Evolutionary conservation across 176 grass and related monocot genomes (phyloP).

Genomic region (Tillandsia leiboldiana): DNA sequence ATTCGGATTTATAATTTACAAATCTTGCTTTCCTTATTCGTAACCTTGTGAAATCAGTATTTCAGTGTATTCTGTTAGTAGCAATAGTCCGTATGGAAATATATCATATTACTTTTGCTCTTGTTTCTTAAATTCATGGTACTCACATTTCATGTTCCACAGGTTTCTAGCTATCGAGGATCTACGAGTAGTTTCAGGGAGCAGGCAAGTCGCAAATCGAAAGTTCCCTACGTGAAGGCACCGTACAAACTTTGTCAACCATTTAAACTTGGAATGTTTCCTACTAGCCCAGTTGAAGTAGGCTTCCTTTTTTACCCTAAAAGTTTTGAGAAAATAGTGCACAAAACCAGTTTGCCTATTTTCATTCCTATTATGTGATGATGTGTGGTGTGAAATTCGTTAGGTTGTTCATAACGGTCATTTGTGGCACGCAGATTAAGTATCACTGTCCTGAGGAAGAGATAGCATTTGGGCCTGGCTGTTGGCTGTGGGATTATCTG

Average conservation of each 20-base stretch:
- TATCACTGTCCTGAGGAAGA: conserved; percentile 94
- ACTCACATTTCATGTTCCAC: background rate
- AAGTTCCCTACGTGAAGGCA: conserved; percentile 47
- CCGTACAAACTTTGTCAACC: conserved; percentile 68
- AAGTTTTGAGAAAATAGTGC: background rate
- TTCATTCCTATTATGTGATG: background rate
- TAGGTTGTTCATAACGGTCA: background rate
- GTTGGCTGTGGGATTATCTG: conserved; percentile 98
- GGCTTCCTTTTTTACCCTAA: conserved; percentile 19
- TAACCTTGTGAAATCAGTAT: background rate
- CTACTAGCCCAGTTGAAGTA: conserved; percentile 65
- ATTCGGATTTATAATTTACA: no score
- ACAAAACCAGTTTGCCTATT: no score
- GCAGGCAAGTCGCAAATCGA: conserved; percentile 61
- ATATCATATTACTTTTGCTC: no score
- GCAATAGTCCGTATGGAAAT: no score
- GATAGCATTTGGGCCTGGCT: conserved; percentile 92
- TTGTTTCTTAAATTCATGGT: no score
- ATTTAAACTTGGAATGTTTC: conserved; percentile 51
- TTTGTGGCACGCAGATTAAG: conserved; percentile 33
- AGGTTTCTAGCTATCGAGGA: conserved; percentile 88
- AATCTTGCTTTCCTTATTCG: no score
- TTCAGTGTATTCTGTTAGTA: no score
- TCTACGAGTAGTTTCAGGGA: conserved; percentile 86
- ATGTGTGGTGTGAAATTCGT: background rate